Base-by-base conservation (phyloP, 805 yeast species). In the Metschnikowia reukaufii region DNA sequence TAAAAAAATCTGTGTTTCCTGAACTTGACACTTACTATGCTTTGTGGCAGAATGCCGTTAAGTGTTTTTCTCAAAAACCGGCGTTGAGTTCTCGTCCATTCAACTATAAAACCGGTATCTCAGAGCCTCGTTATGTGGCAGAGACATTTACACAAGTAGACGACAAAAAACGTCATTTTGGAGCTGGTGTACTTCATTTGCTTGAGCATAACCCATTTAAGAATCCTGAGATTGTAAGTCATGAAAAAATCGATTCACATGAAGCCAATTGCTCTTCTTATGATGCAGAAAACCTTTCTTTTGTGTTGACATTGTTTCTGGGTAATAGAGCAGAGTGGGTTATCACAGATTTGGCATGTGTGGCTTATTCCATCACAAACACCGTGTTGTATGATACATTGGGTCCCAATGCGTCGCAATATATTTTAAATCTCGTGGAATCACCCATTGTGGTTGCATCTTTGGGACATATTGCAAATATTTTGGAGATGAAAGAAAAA, bases 251-350 rank as follows among this genome's bases (percentile, higher is more conserved):
- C 46, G 61, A 53, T 37, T 13, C 42, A 32, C 66, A 62, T 43
- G 30, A 9, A 4, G 27, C 34, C 2, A 42, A 50, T 38, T 49
- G 37, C 51, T 17, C 20, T 6, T 21, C 23, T n/a, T 59, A 54
- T 46, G 35, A 45, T 30, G 48, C 44, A 15, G 19, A 44, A 27
- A 39, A 53, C 32, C 47, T 50, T 19, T 60, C 70, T 4, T 83
- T 82, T 55, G 67, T 82, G 32, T 74, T 83, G 38, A 70, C 85
- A 1, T 56, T 84, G 16, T 78, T 79, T 61, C 75, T 85, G 19
- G 70, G 74, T 16, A 84, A 84, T 60, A 70, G 81, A 40, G 70
- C 77, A 7, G 88, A 86, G 64, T 86, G 94, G 94, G 72, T 76
- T 27, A 61, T 85, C 16, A 64, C 86, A 23, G 94, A 86, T 65